Percentiles rank a stretch among this genome's conserved stretches.
phyloP scores from a whole-genome alignment of 192 early-diverging fungal species.

The Podila verticillata region DNA sequence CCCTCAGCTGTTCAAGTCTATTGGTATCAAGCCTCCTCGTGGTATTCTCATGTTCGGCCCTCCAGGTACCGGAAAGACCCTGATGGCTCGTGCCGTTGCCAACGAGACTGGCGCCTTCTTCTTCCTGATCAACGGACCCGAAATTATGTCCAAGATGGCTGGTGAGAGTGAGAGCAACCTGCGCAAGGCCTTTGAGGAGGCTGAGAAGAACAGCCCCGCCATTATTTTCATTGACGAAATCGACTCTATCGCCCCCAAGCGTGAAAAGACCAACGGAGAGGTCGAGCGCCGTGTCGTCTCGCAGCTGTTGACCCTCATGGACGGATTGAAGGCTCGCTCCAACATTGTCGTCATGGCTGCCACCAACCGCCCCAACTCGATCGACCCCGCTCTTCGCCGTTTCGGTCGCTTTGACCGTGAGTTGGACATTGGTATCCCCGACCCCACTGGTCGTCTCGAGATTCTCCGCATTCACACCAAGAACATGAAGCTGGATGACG shows the following conservation, averaged over 20 bases:
- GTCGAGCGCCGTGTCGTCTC: slow-evolving; percentile 99
- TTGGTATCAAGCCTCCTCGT: slow-evolving; percentile 98
- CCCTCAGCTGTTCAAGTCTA: slow-evolving; percentile 98
- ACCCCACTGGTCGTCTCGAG: slow-evolving; percentile 96
- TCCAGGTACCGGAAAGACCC: slow-evolving; percentile 99
- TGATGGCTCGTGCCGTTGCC: slow-evolving; percentile 98
- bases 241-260: slow-evolving; percentile 98
- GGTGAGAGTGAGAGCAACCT: slow-evolving; percentile 98
- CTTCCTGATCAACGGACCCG: slow-evolving; percentile 98
- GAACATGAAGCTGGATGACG: slow-evolving; percentile 98
- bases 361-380: slow-evolving; percentile 98
- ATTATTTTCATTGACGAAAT: slow-evolving; percentile 99
- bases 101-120: slow-evolving; percentile 99
- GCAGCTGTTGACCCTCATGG: slow-evolving; percentile 98
- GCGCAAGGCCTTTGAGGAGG: slow-evolving; percentile 98
- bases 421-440: slow-evolving; percentile 98
- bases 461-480: slow-evolving; percentile 99
- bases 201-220: slow-evolving; percentile 96
- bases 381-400: slow-evolving; percentile 97
- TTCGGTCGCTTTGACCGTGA: slow-evolving; percentile 99
- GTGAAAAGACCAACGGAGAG: slow-evolving; percentile 99
- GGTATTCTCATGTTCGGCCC: slow-evolving; percentile 98
- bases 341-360: slow-evolving; percentile 99
- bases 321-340: slow-evolving; percentile 95
- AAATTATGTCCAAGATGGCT: slow-evolving; percentile 99